Percentiles rank a stretch among this genome's conserved stretches.
Evolutionary conservation across 2,329 filamentous ascomycete species (phyloP).

Genomic region (Fusarium falciforme): DNA sequence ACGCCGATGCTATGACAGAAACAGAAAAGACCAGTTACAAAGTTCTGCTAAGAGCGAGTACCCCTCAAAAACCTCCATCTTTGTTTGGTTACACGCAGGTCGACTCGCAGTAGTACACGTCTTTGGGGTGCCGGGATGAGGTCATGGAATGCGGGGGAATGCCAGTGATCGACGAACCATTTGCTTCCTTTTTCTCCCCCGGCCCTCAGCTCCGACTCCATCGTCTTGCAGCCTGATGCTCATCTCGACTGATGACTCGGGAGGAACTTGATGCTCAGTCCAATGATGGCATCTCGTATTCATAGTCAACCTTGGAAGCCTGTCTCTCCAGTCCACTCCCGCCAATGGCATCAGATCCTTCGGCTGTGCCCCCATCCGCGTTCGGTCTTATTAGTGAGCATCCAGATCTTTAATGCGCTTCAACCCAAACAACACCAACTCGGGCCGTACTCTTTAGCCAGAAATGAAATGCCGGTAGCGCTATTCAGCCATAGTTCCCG

Average conservation of each 20-base stretch:
- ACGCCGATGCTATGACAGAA: neutral
- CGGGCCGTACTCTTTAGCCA: neutral
- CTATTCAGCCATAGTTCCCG: neutral
- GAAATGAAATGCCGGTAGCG: neutral
- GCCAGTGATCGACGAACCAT: slow-evolving; percentile 33
- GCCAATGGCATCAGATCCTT: slow-evolving; percentile 9
- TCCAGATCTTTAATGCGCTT: neutral
- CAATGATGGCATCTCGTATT: slow-evolving; percentile 1
- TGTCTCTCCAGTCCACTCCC: slow-evolving; percentile 9
- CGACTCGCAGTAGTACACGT: slow-evolving; percentile 26
- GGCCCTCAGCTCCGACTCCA: slow-evolving; percentile 13
- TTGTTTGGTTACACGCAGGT: slow-evolving; percentile 40
- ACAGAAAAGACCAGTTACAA: slow-evolving; percentile 13
- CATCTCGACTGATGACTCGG: slow-evolving; percentile 6
- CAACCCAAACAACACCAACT: neutral
- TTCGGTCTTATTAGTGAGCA: slow-evolving; percentile 1
- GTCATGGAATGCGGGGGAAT: slow-evolving; percentile 51
- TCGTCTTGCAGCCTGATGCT: slow-evolving; percentile 6
- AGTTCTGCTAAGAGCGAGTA: slow-evolving; percentile 16
- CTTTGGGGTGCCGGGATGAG: slow-evolving; percentile 45
- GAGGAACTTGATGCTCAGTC: slow-evolving; percentile 7
- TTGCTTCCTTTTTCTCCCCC: slow-evolving; percentile 7
- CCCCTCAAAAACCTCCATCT: slow-evolving; percentile 17
- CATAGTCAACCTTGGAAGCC: neutral
- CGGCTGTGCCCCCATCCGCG: neutral